Base-by-base conservation (phyloP, 805 yeast species). In the Clavispora carvajalis region DNA sequence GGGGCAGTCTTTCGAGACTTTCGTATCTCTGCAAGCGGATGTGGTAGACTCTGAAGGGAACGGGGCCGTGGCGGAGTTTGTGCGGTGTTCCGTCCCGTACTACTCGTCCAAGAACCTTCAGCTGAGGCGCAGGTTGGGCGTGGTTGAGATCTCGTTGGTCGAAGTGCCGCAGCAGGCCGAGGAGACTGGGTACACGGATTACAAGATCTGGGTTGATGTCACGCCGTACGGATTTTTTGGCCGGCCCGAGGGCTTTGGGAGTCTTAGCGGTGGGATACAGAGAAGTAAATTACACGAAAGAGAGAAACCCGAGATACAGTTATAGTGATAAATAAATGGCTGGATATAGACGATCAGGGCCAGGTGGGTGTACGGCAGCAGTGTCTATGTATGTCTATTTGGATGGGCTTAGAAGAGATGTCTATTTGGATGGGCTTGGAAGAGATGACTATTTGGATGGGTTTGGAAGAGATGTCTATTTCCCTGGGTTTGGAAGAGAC, bases 21-120 rank as follows among this genome's bases (percentile, higher is more conserved):
- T 48, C 28, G 51, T 50, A 21, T 30, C 38, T 15, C 53, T 50
- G 52, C 50, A 49, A 13, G 58, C 57, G 3, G 54, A 54, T 12
- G 37, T 28, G 16, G 42, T 47, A 13, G 34, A 42, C 1, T 43
- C 29, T 40, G 39, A 28, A 15, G 39, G 25, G 10, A 16, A 11
- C 5, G 41, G 33, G 7, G 16, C 16, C 2, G 33, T 41, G 16
- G 45, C 41, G 11, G 39, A 39, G 15, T 65, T 68, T 40, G 56
- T 67, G n/a, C 62, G 62, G 41, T 46, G 67, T 33, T 60, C 70
- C 1, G 40, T 65, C 4, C 68, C 70, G 2, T 57, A 62, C 37
- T 60, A 45, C 37, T 36, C 56, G 5, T 49, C 50, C 4, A 53
- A 58, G 19, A 56, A 59, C 34, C 28, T 38, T 9, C 35, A 38